A percentile compares a stretch with the other conserved stretches of the same genome.
These are phyloP conservation scores for Prosopis cineraria DNA, from an alignment of 306 rosid species.

Conservation along the genomic window DNA sequence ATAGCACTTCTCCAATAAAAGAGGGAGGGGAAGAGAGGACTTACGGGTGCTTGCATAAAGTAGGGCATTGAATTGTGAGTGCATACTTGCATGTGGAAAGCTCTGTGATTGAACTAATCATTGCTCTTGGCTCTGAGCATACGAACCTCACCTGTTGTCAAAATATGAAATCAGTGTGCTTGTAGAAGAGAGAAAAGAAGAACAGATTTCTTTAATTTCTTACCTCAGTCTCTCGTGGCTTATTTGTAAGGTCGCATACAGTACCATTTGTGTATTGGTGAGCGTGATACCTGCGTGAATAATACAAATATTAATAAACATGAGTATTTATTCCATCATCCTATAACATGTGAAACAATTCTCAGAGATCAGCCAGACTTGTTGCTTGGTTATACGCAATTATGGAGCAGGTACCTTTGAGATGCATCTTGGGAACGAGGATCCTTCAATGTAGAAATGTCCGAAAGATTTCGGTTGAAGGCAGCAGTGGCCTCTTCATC, in stretches of 20 bases:
- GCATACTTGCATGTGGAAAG: conserved; percentile 98
- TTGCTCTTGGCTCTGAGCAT: conserved; percentile 80
- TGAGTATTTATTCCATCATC: conserved; percentile 20
- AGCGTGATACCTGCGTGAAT: conserved; percentile 72
- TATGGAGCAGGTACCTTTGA: conserved; percentile 68
- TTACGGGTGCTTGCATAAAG: conserved; percentile 92
- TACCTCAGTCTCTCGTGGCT: conserved; percentile 94
- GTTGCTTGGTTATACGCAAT: conserved; percentile 10
- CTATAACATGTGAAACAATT: conserved; percentile 20
- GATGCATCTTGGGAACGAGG: conserved; percentile 96
- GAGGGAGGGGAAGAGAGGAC: conserved; percentile 39
- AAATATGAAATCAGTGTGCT: conserved; percentile 26
- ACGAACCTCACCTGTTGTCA: conserved; percentile 84
- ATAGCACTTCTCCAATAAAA: background rate
- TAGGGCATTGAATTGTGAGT: conserved; percentile 83
- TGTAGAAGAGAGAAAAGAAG: conserved; percentile 5
- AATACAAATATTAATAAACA: conserved; percentile 17
- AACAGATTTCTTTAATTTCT: conserved; percentile 14
- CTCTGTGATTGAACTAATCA: conserved; percentile 91
- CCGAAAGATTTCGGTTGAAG: conserved; percentile 79
- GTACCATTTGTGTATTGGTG: conserved; percentile 95
- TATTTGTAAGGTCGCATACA: conserved; percentile 83
- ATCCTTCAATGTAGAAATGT: conserved; percentile 84
- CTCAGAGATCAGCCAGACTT: conserved; percentile 13
- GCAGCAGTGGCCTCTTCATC: conserved; percentile 86